phyloP scores from a whole-genome alignment of 1,284 basidiomycete genomes.

The Trametes versicolor region DNA sequence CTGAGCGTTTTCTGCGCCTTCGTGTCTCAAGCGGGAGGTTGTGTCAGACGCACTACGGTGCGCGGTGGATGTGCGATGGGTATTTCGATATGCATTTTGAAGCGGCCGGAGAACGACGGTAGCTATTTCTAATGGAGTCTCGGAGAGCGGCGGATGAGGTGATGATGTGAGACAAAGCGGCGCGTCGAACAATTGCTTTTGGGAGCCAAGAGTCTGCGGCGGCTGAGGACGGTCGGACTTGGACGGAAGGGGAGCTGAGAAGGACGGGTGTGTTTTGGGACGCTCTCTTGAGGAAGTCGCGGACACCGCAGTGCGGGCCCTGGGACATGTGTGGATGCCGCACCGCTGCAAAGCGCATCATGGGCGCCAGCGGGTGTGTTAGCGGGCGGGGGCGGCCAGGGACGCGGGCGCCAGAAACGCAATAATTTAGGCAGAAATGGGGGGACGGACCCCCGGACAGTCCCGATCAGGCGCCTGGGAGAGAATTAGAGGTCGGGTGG shows the following conservation, averaged over 20 bases:
- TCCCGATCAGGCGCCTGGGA: not conserved
- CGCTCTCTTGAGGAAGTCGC: not conserved
- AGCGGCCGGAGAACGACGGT: constrained; percentile 19
- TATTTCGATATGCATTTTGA: not conserved
- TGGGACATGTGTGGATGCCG: not conserved
- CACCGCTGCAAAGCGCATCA: not conserved
- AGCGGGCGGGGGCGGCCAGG: constrained; percentile 5
- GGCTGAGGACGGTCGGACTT: not conserved
- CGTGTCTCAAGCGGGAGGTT: not conserved
- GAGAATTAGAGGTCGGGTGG: constrained; percentile 20
- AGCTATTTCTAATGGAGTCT: constrained; percentile 14
- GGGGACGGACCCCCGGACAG: constrained; percentile 12
- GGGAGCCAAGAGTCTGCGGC: not conserved
- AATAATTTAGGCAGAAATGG: constrained; percentile 18
- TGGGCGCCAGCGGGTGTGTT: not conserved
- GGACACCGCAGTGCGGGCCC: not conserved
- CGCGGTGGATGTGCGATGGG: not conserved
- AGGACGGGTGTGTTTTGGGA: not conserved
- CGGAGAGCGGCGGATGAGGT: constrained; percentile 21
- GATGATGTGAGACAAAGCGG: constrained; percentile 16
- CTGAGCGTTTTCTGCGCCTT: not conserved
- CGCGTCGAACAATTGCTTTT: constrained; percentile 9
- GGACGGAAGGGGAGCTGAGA: not conserved
- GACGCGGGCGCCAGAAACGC: constrained; percentile 10
- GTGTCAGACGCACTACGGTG: constrained; percentile 2